Evolutionary conservation across 768 basidiomycete genomes (phyloP), one percentile per base, ranked within the genome.

Genomic region (Rhodotorula kratochvilovae): DNA sequence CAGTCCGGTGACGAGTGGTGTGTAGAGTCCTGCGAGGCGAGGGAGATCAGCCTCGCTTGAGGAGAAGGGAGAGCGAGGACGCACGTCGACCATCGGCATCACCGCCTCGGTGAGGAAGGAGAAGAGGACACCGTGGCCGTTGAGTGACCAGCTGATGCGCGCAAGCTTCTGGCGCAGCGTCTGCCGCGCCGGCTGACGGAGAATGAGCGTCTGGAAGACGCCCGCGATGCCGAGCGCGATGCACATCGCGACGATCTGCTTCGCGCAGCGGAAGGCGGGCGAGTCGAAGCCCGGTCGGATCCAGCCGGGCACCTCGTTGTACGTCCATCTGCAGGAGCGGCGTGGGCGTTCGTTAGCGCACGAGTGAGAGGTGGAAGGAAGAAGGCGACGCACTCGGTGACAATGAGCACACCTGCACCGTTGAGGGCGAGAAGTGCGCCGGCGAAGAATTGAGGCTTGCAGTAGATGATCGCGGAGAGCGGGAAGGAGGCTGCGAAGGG

Each of bases 401-500:
- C 15, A 23, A 51, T 63, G 23, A 63, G 29, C 2, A 45, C 36
- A 23, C 67, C 63, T 19, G 66, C 59, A 0, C 39, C 36, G 45
- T 66, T 72, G 64, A 78, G 31, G 70, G 67, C 43, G 55, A 76
- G 65, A 66, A 80, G 39, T 72, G 66, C 43, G 71, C 57, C 62
- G 35, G 72, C 68, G 57, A 73, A 74, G 66, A 63, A 73, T 16
- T 50, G 57, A 3, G 75, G 74, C 43, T 62, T 57, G 7, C 39
- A 45, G 60, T 76, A 76, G 50, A 78, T 67, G 62, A 78, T 31
- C 17, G 66, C 74, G 16, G 36, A 56, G 15, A 58, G 36, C 25
- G 57, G 36, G 35, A 42, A 58, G 2, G 27, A 36, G 25, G 51
- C 51, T 53, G n/a, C 15, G n/a, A 6, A 19, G 39, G 5, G 25